phyloP scores from a whole-genome alignment of 2,329 filamentous ascomycete species.

The Hypoxylon sp. region DNA sequence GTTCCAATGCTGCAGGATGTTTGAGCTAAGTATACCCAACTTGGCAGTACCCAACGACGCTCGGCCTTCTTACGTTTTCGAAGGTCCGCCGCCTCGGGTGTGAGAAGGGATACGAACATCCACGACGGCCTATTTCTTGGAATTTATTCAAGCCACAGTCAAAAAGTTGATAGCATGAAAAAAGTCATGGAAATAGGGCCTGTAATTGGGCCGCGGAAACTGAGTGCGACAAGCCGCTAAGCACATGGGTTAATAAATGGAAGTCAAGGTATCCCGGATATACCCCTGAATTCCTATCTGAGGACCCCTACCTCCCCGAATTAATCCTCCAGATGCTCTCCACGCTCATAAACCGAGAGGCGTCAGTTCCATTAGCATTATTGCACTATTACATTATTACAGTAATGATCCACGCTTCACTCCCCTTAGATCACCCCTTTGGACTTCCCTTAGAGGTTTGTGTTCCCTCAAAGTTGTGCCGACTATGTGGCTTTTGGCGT shows the following conservation, averaged over 20 bases:
- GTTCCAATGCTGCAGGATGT: constrained; percentile 11
- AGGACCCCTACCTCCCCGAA: constrained; percentile 27
- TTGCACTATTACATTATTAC: constrained; percentile 2
- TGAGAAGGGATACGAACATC: not conserved
- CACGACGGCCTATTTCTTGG: constrained; percentile 3
- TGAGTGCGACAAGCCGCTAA: constrained; percentile 34
- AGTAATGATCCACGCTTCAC: constrained; percentile 25
- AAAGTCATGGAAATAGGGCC: constrained; percentile 20
- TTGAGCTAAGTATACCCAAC: constrained; percentile 7
- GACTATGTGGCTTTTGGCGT: constrained; percentile 13
- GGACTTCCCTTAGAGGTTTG: constrained; percentile 7
- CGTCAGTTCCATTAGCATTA: constrained; percentile 17
- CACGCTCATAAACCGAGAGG: constrained; percentile 32
- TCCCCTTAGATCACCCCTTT: constrained; percentile 2
- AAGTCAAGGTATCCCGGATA: constrained; percentile 22
- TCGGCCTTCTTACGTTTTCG: constrained; percentile 1
- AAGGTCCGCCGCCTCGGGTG: not conserved
- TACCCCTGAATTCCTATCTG: constrained; percentile 26
- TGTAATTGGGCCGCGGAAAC: constrained; percentile 40
- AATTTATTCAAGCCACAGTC: constrained; percentile 16
- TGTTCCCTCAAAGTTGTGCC: constrained; percentile 13
- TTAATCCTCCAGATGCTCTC: constrained; percentile 40
- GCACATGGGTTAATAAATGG: constrained; percentile 22
- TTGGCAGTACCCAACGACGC: constrained; percentile 4
- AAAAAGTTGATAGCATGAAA: constrained; percentile 19